These are phyloP conservation scores for Gossypium aridum DNA, from an alignment of 441 rosid genomes.

Conservation along the genomic window DNA sequence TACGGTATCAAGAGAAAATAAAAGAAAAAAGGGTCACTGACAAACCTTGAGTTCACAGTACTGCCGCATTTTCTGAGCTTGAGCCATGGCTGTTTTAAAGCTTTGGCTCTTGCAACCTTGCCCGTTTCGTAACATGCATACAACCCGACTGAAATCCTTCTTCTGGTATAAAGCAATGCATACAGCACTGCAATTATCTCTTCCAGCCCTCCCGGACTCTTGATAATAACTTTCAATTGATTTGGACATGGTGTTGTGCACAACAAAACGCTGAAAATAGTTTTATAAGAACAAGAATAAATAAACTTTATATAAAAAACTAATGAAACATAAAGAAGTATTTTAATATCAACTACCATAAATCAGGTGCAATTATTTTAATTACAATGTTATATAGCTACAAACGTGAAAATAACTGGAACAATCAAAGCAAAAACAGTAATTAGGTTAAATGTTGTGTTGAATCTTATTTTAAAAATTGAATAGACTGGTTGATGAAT, in stretches of 20 bases:
- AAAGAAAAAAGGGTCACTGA: neutral
- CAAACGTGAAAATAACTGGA: neutral
- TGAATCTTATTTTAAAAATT: neutral
- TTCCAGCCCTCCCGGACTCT: constrained; percentile 96
- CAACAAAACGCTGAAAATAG: constrained; percentile 66
- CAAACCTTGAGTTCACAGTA: constrained; percentile 90
- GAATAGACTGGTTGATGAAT: neutral
- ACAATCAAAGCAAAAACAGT: neutral
- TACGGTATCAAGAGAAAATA: neutral
- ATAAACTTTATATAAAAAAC: neutral
- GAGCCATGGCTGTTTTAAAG: constrained; percentile 83
- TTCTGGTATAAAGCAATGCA: constrained; percentile 83
- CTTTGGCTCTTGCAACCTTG: constrained; percentile 56
- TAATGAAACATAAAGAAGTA: neutral
- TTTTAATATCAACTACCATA: constrained; percentile 1
- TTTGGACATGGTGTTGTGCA: constrained; percentile 90
- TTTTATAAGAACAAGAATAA: neutral
- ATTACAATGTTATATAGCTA: neutral
- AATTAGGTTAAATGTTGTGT: neutral
- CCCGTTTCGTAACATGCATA: constrained; percentile 86
- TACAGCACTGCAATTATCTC: constrained; percentile 63
- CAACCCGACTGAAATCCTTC: constrained; percentile 94
- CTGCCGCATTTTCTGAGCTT: constrained; percentile 81
- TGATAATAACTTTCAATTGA: constrained; percentile 92
- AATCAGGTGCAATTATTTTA: neutral